A percentile compares a stretch with the other conserved stretches of the same genome.
Evolutionary conservation across 129 eudicot genomes (phyloP).

Genomic region (Chrysanthemum seticuspe): DNA sequence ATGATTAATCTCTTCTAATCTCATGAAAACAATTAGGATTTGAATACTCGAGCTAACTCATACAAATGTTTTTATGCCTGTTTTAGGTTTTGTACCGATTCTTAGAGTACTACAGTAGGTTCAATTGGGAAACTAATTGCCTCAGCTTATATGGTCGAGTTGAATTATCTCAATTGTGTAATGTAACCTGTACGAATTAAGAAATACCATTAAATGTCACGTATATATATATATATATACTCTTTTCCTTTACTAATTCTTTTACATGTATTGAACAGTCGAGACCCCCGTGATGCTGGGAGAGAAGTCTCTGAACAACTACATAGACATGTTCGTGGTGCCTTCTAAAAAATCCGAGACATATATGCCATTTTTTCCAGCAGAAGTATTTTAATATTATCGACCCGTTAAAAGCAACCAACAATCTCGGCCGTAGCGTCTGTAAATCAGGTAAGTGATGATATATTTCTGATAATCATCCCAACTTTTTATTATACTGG

Average conservation of each 20-base stretch:
- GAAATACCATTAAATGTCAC: too few relatives aligned
- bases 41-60: too few relatives aligned
- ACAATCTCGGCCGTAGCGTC: conserved; percentile 94
- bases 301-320: conserved; percentile 41
- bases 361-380: conserved; percentile 36
- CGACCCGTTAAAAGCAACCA: conserved; percentile 76
- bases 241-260: conserved; percentile 12
- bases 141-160: conserved; percentile 71
- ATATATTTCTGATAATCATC: not conserved
- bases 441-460: conserved; percentile 38
- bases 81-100: conserved; percentile 75
- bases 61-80: not conserved
- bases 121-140: conserved; percentile 75
- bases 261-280: conserved; percentile 35
- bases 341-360: conserved; percentile 33
- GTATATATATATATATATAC: not conserved
- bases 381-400: conserved; percentile 66
- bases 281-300: conserved; percentile 38
- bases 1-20: conserved; percentile 7
- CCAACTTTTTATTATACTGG: too few relatives aligned
- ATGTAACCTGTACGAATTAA: conserved; percentile 52
- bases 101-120: conserved; percentile 66
- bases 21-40: not conserved
- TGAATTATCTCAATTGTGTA: conserved; percentile 46
- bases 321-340: conserved; percentile 48